Percentiles rank a stretch among this genome's conserved stretches.
phyloP scores from a whole-genome alignment of 2,329 filamentous ascomycete genomes.

The Neofusicoccum parvum region DNA sequence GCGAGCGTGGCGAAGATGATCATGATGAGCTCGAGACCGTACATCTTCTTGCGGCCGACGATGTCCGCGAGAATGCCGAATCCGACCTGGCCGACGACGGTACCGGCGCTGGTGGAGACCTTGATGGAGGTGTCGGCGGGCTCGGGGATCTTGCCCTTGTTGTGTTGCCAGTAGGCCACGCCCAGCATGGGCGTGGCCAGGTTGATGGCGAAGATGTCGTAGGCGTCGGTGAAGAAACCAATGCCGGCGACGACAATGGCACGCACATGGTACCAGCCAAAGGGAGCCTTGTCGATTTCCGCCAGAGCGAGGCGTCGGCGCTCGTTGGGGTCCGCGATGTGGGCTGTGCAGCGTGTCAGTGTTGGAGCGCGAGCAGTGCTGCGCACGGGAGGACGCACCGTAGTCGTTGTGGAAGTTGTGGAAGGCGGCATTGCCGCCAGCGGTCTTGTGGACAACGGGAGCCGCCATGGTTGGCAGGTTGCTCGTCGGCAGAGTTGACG shows the following conservation, averaged over 20 bases:
- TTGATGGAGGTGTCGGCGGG: constrained; percentile 80
- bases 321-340: constrained; percentile 71
- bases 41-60: constrained; percentile 80
- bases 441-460: constrained; percentile 22
- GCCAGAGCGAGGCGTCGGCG: constrained; percentile 76
- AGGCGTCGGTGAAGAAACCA: constrained; percentile 87
- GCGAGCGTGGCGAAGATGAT: constrained; percentile 44
- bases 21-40: constrained; percentile 57
- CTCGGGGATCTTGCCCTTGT: constrained; percentile 58
- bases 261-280: constrained; percentile 80
- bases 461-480: constrained; percentile 15
- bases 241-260: constrained; percentile 78
- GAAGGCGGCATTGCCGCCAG: constrained; percentile 35
- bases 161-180: constrained; percentile 69
- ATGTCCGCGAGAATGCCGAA: constrained; percentile 72
- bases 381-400: constrained; percentile 25
- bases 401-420: constrained; percentile 76
- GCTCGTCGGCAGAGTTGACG: neutral
- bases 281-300: constrained; percentile 79
- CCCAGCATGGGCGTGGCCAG: constrained; percentile 74
- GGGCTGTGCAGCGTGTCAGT: constrained; percentile 28
- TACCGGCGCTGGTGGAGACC: constrained; percentile 79
- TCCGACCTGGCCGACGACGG: constrained; percentile 77
- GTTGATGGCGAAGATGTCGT: constrained; percentile 70
- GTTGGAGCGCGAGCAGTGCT: no score